phyloP scores from a whole-genome alignment of 73 alveolate genomes.

The Stentor roeselii region DNA sequence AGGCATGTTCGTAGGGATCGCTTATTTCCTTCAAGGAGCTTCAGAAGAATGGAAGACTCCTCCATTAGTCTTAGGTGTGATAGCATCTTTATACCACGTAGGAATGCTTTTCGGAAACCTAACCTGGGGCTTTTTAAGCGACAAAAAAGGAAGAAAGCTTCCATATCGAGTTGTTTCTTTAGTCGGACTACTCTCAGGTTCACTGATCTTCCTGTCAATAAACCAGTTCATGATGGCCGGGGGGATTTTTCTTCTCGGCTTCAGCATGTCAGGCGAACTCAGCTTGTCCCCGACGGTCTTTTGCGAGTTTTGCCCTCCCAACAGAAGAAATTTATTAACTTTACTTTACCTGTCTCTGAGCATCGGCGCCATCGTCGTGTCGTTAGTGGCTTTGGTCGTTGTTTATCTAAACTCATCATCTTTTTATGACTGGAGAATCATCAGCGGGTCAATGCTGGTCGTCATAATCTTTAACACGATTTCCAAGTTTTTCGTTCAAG shows the following conservation, averaged over 20 bases:
- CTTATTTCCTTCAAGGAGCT: background rate
- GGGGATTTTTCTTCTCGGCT: background rate
- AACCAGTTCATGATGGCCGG: background rate
- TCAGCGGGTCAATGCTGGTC: background rate
- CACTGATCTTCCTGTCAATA: background rate
- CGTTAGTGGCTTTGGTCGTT: background rate
- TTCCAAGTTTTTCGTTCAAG: background rate
- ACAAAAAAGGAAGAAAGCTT: background rate
- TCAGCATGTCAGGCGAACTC: conserved; percentile 17
- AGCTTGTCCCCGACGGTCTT: background rate
- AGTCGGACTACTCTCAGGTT: background rate
- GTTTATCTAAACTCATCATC: too few species aligned
- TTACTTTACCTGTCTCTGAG: background rate
- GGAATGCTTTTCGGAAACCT: background rate
- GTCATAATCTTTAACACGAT: background rate
- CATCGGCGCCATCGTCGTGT: background rate
- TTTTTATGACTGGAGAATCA: background rate
- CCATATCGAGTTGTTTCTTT: background rate
- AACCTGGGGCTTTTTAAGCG: background rate
- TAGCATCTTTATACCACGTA: background rate
- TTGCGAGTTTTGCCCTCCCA: conserved; percentile 15
- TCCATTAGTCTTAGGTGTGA: background rate
- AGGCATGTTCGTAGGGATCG: background rate
- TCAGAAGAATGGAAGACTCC: background rate
- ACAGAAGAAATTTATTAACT: background rate